phyloP scores from a whole-genome alignment of 768 basidiomycete species.

The Mycena leptocephala region DNA sequence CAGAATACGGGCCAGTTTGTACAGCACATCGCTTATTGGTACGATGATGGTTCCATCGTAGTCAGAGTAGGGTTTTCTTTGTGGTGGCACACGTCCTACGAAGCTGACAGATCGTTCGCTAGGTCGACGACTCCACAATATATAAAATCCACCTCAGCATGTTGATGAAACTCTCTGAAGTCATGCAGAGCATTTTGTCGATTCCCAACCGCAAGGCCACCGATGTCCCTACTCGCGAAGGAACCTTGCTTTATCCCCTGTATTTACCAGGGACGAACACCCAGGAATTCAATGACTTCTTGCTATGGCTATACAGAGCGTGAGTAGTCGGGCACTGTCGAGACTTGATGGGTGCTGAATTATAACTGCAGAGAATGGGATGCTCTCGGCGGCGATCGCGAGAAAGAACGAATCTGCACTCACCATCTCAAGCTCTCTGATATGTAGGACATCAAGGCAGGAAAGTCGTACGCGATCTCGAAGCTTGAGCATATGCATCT shows the following conservation, averaged over 20 bases:
- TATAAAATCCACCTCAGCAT: constrained; percentile 3
- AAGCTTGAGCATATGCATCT: not conserved
- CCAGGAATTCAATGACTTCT: not conserved
- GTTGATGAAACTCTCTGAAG: not conserved
- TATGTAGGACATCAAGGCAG: not conserved
- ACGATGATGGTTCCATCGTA: not conserved
- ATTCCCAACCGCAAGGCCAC: not conserved
- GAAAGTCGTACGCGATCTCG: not conserved
- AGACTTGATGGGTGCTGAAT: not conserved
- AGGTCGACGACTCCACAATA: not conserved
- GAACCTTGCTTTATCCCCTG: not conserved
- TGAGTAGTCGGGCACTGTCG: not conserved
- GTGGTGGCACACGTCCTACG: not conserved
- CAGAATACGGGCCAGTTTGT: not conserved
- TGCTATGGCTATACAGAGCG: not conserved
- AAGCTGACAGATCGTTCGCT: not conserved
- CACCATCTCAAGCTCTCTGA: not conserved
- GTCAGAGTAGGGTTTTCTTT: not conserved
- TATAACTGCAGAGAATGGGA: not conserved
- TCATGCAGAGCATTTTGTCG: not conserved
- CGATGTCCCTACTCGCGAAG: not conserved
- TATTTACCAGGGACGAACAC: not conserved
- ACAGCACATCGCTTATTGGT: not conserved
- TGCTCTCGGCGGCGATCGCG: not conserved
- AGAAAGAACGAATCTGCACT: not conserved